phyloP scores from a whole-genome alignment of 139 green algal species.

The Chlorella vulgaris region DNA sequence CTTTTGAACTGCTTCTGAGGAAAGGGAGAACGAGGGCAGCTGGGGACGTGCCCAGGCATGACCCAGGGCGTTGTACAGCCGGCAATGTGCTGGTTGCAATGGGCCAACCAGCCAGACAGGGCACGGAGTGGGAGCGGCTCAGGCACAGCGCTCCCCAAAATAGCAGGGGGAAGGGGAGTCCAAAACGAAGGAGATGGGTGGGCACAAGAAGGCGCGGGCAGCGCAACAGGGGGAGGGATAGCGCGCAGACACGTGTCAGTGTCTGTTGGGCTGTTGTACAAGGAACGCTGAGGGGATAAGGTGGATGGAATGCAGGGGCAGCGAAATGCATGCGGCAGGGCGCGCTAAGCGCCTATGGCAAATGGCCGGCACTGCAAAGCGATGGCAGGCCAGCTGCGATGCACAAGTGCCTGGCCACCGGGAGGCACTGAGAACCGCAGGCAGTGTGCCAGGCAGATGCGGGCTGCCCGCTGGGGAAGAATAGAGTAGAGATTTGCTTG shows the following conservation, averaged over 20 bases:
- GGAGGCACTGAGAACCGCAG: too few relatives aligned
- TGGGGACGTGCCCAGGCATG: neutral
- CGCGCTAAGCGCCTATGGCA: neutral
- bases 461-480: too few relatives aligned
- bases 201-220: neutral
- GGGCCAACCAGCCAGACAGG: neutral
- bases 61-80: neutral
- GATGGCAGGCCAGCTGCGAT: neutral
- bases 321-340: neutral
- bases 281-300: neutral
- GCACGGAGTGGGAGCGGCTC: neutral
- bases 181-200: neutral
- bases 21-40: too few relatives aligned
- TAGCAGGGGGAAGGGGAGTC: too few relatives aligned
- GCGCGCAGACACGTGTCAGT: neutral
- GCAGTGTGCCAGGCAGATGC: too few relatives aligned
- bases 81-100: constrained; percentile 1
- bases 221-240: neutral
- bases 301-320: neutral
- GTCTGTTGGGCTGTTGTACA: neutral
- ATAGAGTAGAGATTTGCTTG: too few relatives aligned
- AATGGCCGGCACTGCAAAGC: too few relatives aligned
- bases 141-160: neutral
- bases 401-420: neutral
- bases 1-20: too few relatives aligned